These are phyloP conservation scores for Haplosporangium gracile DNA, from an alignment of 192 early-diverging fungal genomes.

Conservation along the genomic window DNA sequence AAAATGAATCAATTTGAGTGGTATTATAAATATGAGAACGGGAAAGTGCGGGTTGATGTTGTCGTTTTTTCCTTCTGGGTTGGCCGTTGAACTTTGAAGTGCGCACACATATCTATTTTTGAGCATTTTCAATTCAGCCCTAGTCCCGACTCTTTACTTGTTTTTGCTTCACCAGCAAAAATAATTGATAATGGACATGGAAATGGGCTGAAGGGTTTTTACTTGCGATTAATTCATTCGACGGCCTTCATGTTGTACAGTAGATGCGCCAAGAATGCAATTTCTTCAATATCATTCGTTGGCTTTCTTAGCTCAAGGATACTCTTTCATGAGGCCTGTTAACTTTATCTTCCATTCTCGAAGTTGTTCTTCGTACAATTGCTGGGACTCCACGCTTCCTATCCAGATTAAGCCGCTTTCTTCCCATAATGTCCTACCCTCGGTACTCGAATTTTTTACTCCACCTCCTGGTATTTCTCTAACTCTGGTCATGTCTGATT, in stretches of 20 bases:
- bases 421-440: not conserved
- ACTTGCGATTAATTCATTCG: too few relatives aligned
- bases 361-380: not conserved
- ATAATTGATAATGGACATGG: too few relatives aligned
- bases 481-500: not conserved
- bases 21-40: not conserved
- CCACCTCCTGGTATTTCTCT: not conserved
- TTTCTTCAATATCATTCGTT: too few relatives aligned
- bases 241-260: too few relatives aligned
- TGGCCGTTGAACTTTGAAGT: not conserved
- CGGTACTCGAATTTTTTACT: not conserved
- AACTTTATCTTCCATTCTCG: not conserved
- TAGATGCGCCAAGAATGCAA: too few relatives aligned
- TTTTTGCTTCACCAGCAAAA: too few relatives aligned
- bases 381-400: not conserved
- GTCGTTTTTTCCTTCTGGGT: not conserved
- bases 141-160: not conserved
- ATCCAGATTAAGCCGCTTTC: not conserved
- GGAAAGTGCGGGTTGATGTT: not conserved
- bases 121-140: not conserved
- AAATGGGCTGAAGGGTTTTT: too few relatives aligned
- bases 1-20: not conserved
- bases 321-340: too few relatives aligned
- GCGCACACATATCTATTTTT: not conserved
- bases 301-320: too few relatives aligned